These are phyloP conservation scores for Helenozyma baotianmanensis DNA, from an alignment of 805 yeast species.

Conservation along the genomic window DNA sequence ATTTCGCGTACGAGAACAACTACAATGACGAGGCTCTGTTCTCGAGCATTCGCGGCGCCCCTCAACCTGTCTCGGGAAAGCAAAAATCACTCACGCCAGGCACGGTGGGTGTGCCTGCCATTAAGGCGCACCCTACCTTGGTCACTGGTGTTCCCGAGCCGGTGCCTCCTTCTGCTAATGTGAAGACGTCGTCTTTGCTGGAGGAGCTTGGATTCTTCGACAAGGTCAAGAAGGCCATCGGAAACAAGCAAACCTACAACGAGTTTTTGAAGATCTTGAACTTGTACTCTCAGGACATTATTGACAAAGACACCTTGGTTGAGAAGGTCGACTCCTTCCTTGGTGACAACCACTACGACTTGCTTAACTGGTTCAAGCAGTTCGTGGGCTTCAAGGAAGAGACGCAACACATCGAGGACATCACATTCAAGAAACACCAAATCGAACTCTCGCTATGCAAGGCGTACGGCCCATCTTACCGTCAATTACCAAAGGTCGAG, in stretches of 20 bases:
- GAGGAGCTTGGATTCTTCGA: slow-evolving; percentile 92
- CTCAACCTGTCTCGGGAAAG: slow-evolving; percentile 11
- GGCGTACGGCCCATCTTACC: slow-evolving; percentile 92
- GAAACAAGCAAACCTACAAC: slow-evolving; percentile 83
- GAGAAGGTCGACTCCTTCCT: slow-evolving; percentile 81
- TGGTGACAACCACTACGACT: slow-evolving; percentile 69
- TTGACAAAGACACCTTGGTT: slow-evolving; percentile 76
- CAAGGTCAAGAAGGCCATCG: slow-evolving; percentile 81
- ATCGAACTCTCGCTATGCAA: slow-evolving; percentile 86
- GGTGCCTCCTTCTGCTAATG: slow-evolving; percentile 41
- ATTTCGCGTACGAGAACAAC: slow-evolving; percentile 27
- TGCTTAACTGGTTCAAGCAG: slow-evolving; percentile 85
- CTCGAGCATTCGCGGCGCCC: slow-evolving; percentile 41
- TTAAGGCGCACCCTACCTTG: slow-evolving; percentile 52
- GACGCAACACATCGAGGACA: slow-evolving; percentile 84
- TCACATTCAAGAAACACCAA: slow-evolving; percentile 83
- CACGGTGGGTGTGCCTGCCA: slow-evolving; percentile 21
- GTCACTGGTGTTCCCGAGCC: slow-evolving; percentile 89
- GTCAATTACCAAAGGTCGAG: slow-evolving; percentile 88
- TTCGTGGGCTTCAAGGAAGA: slow-evolving; percentile 86
- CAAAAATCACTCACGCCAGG: slow-evolving; percentile 11
- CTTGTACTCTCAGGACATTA: slow-evolving; percentile 83
- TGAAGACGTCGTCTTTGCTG: slow-evolving; percentile 56
- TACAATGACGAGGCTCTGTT: slow-evolving; percentile 44
- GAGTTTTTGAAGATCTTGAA: slow-evolving; percentile 89